These are phyloP conservation scores for Mortierella claussenii DNA, from an alignment of 192 early-diverging fungal genomes.

Conservation along the genomic window DNA sequence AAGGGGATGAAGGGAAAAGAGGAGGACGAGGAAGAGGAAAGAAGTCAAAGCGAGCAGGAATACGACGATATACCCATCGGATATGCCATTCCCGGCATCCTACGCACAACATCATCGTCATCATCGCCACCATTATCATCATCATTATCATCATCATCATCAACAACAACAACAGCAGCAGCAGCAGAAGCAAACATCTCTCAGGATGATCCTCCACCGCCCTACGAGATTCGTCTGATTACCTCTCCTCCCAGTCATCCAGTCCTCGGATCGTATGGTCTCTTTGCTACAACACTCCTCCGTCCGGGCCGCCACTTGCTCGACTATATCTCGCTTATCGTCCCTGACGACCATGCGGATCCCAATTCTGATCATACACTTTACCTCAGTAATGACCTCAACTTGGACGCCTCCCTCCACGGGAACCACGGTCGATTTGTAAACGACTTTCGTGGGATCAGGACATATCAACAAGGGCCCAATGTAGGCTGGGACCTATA, in stretches of 20 bases:
- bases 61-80: constrained; percentile 45
- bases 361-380: constrained; percentile 49
- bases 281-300: constrained; percentile 28
- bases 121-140: no score
- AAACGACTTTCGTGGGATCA: constrained; percentile 36
- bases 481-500: constrained; percentile 50
- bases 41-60: constrained; percentile 12
- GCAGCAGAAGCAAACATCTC: no score
- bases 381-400: constrained; percentile 39
- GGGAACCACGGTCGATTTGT: constrained; percentile 51
- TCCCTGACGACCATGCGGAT: constrained; percentile 35
- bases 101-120: neutral
- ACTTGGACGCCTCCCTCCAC: constrained; percentile 39
- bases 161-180: no score
- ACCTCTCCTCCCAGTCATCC: constrained; percentile 25
- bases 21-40: constrained; percentile 8
- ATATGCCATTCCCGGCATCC: constrained; percentile 27
- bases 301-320: constrained; percentile 34
- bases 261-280: constrained; percentile 45
- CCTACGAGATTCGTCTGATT: constrained; percentile 35
- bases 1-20: neutral
- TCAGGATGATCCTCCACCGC: neutral
- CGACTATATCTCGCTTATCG: constrained; percentile 46
- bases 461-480: constrained; percentile 33
- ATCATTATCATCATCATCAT: no score